Evolutionary conservation across 2,329 filamentous ascomycete genomes (phyloP), one percentile per base, ranked within the genome.

Genomic region (Blumeria hordei): DNA sequence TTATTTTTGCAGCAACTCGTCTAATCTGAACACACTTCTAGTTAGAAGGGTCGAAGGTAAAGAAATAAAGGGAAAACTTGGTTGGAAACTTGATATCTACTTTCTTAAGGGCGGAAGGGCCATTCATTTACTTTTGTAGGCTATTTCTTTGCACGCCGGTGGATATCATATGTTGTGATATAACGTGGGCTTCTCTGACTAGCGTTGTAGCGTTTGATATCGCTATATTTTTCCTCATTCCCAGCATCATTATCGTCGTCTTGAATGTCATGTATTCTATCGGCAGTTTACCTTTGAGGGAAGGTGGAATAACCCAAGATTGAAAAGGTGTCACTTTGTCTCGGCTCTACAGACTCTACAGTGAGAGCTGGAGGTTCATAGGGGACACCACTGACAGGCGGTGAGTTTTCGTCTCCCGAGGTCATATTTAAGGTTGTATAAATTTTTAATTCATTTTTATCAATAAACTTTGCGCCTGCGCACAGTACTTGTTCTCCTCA

Each of bases 201-300:
- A 53, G 9, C 8, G n/a, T 37, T 53, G 33, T 53, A 53, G 11
- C 5, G n/a, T 53, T 16, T 53, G 37, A 6, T 53, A 8, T 33
- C 33, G 39, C 34, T 39, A 16, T 53, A 37, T 53, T 9, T 35
- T 10, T 37, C 50, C 50, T 53, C 3, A 37, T 53, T 12, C 35
- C 50, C 33, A 18, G 33, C n/a, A 21, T 37, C 39, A 36, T 53
- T 53, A 16, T 53, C 11, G n/a, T 53, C 33, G 39, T 18, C 28
- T 74, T 71, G n/a, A 72, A 61, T 49, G 75, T 75, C 28, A 55
- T 44, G 3, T 55, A 45, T 21, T 37, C 50, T 49, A 49, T 14
- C 14, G 52, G 32, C 57, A 53, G 28, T 55, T 55, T n/a, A 18
- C 39, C 50, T 53, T 18, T 18, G 12, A 59, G 18, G 12, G 28